A percentile compares a stretch with the other conserved stretches of the same genome.
These are phyloP conservation scores for Exophiala calicioides DNA, from an alignment of 2,329 filamentous ascomycete genomes.

Conservation along the genomic window DNA sequence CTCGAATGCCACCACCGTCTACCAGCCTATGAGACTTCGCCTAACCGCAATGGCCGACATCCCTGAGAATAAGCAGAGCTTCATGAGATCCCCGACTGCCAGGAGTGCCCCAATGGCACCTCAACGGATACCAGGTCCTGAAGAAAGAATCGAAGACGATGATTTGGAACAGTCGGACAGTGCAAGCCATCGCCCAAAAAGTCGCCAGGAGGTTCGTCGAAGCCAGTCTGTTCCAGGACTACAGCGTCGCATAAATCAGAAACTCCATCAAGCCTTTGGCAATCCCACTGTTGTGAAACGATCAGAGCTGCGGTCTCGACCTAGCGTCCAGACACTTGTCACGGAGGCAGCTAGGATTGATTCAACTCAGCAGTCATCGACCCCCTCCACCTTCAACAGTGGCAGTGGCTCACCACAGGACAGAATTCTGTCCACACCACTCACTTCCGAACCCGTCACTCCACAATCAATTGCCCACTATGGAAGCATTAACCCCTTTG, in stretches of 20 bases:
- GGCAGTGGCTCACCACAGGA: constrained; percentile 12
- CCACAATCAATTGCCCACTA: constrained; percentile 15
- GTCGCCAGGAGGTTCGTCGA: constrained; percentile 6
- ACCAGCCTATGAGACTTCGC: constrained; percentile 19
- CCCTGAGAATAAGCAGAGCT: not conserved
- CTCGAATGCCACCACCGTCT: constrained; percentile 17
- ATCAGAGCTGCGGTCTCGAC: constrained; percentile 24
- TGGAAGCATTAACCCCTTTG: constrained; percentile 15
- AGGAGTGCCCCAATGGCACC: constrained; percentile 10
- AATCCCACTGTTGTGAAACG: constrained; percentile 29
- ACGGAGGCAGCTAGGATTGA: constrained; percentile 7
- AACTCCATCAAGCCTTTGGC: constrained; percentile 21
- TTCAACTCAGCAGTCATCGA: constrained; percentile 15
- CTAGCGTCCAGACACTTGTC: constrained; percentile 26
- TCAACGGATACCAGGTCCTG: not conserved
- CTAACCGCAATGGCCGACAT: constrained; percentile 16
- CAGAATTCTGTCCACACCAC: constrained; percentile 19
- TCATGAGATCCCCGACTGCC: not conserved
- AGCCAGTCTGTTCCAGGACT: constrained; percentile 24
- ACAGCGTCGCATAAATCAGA: constrained; percentile 19
- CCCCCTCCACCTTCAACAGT: constrained; percentile 25
- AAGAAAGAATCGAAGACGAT: constrained; percentile 3
- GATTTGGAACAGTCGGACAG: constrained; percentile 3
- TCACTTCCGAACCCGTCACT: constrained; percentile 25
- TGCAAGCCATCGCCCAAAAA: not conserved